phyloP scores from a whole-genome alignment of 345 rosid genomes.

The Nasturtium officinale region DNA sequence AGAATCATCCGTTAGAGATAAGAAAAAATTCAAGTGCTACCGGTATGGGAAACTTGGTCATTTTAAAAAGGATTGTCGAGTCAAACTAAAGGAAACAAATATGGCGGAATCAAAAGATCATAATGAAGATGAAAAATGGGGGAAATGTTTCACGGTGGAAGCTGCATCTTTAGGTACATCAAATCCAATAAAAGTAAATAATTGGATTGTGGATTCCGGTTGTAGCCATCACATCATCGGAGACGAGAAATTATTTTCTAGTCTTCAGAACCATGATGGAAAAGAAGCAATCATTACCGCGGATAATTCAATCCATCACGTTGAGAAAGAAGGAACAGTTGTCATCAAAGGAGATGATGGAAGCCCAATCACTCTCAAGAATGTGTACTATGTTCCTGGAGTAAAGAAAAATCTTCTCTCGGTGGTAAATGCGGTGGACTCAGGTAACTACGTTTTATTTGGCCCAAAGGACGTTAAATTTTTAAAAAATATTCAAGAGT shows the following conservation, averaged over 20 bases:
- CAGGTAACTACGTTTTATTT: slow-evolving; percentile 14
- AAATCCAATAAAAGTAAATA: no score
- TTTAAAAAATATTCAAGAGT: slow-evolving; percentile 19
- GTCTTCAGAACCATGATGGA: slow-evolving; percentile 1
- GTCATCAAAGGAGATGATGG: slow-evolving; percentile 3
- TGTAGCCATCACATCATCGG: slow-evolving; percentile 28
- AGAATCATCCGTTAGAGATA: no score
- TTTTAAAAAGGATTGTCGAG: no score
- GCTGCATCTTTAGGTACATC: no score
- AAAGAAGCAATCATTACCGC: slow-evolving; percentile 17
- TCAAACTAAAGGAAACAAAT: no score
- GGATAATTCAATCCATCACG: not conserved
- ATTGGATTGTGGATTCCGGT: not conserved
- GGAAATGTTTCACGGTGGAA: no score
- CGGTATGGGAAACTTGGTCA: no score
- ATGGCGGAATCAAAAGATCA: no score
- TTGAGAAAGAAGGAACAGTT: slow-evolving; percentile 23
- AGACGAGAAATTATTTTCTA: slow-evolving; percentile 20
- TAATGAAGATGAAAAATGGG: no score
- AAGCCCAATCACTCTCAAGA: slow-evolving; percentile 6
- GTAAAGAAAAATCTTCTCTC: not conserved
- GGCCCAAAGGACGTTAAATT: slow-evolving; percentile 29
- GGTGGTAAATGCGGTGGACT: slow-evolving; percentile 4
- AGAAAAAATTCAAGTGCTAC: no score
- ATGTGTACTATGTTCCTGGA: slow-evolving; percentile 30